phyloP scores from a whole-genome alignment of 1,139 yeast species.

The Magnusiomyces magnusii region DNA sequence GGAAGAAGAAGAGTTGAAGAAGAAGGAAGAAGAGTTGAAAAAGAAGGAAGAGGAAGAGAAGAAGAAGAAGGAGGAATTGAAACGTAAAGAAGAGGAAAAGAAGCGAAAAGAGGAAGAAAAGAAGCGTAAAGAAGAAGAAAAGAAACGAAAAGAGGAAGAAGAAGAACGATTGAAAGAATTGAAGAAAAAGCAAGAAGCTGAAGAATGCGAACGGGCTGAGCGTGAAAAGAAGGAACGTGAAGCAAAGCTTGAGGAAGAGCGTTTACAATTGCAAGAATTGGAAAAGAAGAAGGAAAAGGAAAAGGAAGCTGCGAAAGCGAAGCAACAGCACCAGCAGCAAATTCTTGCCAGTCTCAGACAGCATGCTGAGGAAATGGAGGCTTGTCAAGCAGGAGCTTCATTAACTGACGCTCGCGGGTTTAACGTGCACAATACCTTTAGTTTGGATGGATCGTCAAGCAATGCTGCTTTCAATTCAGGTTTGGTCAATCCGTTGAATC shows the following conservation, averaged over 20 bases:
- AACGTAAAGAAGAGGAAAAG: slow-evolving; percentile 9
- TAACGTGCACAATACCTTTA: slow-evolving; percentile 6
- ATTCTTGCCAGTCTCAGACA: slow-evolving; percentile 18
- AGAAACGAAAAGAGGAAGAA: slow-evolving; percentile 16
- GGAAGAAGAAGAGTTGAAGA: slow-evolving; percentile 38
- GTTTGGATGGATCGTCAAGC: slow-evolving; percentile 2
- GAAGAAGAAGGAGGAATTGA: slow-evolving; percentile 18
- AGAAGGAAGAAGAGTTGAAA: slow-evolving; percentile 35
- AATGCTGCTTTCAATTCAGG: slow-evolving; percentile 5
- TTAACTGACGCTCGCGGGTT: slow-evolving; percentile 12
- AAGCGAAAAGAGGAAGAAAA: slow-evolving; percentile 13
- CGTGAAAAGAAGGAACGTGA: slow-evolving; percentile 12
- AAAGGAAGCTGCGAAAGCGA: slow-evolving; percentile 9
- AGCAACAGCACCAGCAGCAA: slow-evolving; percentile 20
- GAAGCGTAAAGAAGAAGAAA: slow-evolving; percentile 5
- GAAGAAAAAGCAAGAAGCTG: slow-evolving; percentile 18
- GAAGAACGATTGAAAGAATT: neutral
- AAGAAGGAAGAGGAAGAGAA: slow-evolving; percentile 21
- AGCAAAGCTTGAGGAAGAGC: slow-evolving; percentile 15
- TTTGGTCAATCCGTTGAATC: slow-evolving; percentile 11
- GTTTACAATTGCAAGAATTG: slow-evolving; percentile 13
- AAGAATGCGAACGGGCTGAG: slow-evolving; percentile 13
- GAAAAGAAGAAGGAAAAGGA: slow-evolving; percentile 15
- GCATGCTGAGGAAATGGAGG: slow-evolving; percentile 16
- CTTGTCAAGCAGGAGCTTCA: neutral